Percentiles rank a stretch among this genome's conserved stretches.
Conservation (phyloP, 192 early-diverging fungal genomes). For the Geosiphon pyriformis region DNA sequence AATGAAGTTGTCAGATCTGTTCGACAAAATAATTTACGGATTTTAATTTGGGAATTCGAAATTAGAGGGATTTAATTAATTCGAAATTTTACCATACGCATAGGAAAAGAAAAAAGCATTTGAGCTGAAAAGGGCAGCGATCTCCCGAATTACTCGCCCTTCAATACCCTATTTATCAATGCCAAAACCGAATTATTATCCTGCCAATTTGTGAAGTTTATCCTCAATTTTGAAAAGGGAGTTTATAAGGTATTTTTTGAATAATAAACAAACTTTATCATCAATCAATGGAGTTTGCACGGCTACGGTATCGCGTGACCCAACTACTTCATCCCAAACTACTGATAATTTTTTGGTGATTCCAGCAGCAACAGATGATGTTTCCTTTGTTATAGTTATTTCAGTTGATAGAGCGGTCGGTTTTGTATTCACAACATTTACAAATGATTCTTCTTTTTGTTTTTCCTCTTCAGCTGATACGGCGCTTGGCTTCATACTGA, state of each 20-base stretch:
- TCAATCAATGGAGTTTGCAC: background rate
- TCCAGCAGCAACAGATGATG: background rate
- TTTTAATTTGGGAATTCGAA: constrained; percentile 20
- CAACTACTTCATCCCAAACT: constrained; percentile 13
- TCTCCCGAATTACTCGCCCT: constrained; percentile 40
- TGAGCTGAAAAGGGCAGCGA: constrained; percentile 40
- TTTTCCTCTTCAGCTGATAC: background rate
- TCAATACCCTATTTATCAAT: constrained; percentile 31
- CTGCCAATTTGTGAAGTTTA: background rate
- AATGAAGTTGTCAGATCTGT: constrained; percentile 42
- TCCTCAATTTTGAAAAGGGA: background rate
- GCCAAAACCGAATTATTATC: background rate
- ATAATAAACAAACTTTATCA: background rate
- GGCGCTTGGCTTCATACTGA: no score
- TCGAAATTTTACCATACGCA: constrained; percentile 36
- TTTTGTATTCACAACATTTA: no score
- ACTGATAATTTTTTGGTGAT: background rate
- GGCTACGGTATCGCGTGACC: background rate
- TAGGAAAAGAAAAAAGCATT: constrained; percentile 45
- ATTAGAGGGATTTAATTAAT: constrained; percentile 12
- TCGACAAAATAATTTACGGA: background rate
- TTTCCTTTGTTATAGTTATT: background rate
- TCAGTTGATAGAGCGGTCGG: background rate
- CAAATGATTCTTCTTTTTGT: background rate
- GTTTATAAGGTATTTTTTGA: background rate